Percentiles rank a stretch among this genome's conserved stretches.
Conservation (phyloP, 1,284 basidiomycete genomes). For the Trametes sp. region DNA sequence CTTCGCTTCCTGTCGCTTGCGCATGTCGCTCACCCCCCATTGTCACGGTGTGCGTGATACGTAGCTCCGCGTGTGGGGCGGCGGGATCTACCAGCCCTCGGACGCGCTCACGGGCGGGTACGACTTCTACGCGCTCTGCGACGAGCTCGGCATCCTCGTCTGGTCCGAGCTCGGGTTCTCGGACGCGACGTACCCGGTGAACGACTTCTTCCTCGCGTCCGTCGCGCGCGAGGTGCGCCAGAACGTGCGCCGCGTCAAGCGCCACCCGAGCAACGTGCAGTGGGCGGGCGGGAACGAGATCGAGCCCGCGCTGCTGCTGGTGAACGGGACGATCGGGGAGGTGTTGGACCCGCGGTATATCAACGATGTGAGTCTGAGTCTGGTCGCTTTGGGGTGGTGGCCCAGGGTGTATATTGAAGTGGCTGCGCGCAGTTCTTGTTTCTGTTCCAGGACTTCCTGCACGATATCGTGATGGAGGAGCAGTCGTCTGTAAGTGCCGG, state of each 20-base stretch:
- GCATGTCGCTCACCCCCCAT: too few species aligned
- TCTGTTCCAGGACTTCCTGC: slow-evolving; percentile 60
- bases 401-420: too few species aligned
- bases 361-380: not conserved
- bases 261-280: slow-evolving; percentile 64
- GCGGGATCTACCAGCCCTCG: slow-evolving; percentile 50
- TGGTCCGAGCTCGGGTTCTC: slow-evolving; percentile 75
- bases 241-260: slow-evolving; percentile 64
- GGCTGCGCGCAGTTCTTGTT: slow-evolving; percentile 49
- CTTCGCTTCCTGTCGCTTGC: too few species aligned
- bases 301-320: slow-evolving; percentile 45
- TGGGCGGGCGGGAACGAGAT: slow-evolving; percentile 72
- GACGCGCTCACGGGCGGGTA: slow-evolving; percentile 56
- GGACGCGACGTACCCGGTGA: slow-evolving; percentile 61
- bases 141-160: slow-evolving; percentile 67
- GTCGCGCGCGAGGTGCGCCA: slow-evolving; percentile 64
- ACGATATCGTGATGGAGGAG: slow-evolving; percentile 42
- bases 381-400: too few species aligned
- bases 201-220: slow-evolving; percentile 59
- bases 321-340: not conserved
- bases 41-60: too few species aligned
- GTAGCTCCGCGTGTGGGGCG: slow-evolving; percentile 68
- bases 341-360: not conserved
- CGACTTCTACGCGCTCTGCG: slow-evolving; percentile 64
- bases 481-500: not conserved